phyloP scores from a whole-genome alignment of 768 basidiomycete genomes.

The Baorangia bicolor region DNA sequence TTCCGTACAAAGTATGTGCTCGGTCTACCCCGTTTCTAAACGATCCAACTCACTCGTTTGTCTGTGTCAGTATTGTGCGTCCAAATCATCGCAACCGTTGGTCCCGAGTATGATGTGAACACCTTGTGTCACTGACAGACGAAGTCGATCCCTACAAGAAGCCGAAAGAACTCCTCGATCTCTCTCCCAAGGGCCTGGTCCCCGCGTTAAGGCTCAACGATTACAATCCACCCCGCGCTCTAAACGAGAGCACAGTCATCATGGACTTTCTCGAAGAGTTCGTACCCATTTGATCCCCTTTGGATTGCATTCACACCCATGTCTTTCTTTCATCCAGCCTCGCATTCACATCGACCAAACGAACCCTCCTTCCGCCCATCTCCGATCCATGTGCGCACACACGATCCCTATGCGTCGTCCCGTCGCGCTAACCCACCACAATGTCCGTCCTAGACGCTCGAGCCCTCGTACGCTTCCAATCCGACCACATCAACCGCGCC shows the following conservation, averaged over 20 bases:
- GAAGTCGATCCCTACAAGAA: slow-evolving; percentile 86
- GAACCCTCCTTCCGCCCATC: slow-evolving; percentile 55
- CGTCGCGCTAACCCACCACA: background rate
- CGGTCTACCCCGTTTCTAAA: background rate
- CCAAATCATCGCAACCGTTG: background rate
- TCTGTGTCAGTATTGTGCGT: slow-evolving; percentile 40
- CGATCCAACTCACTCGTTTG: background rate
- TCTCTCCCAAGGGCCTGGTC: slow-evolving; percentile 82
- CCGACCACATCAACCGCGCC: slow-evolving; percentile 62
- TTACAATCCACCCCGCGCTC: slow-evolving; percentile 53
- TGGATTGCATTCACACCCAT: background rate
- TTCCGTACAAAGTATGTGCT: slow-evolving; percentile 63
- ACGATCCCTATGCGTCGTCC: background rate
- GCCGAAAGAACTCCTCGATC: slow-evolving; percentile 71
- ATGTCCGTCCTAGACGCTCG: slow-evolving; percentile 50
- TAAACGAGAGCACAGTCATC: slow-evolving; percentile 82
- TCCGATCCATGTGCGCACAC: slow-evolving; percentile 55
- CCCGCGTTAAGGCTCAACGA: slow-evolving; percentile 61
- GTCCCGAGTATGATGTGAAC: background rate
- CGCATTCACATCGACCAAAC: slow-evolving; percentile 45
- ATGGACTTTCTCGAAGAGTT: slow-evolving; percentile 80
- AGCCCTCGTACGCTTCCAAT: slow-evolving; percentile 63
- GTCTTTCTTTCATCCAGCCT: slow-evolving; percentile 35
- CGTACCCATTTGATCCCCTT: slow-evolving; percentile 16
- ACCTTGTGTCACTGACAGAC: slow-evolving; percentile 38